These are phyloP conservation scores for Rhizopogon vesiculosus DNA, from an alignment of 768 basidiomycete genomes.

Conservation along the genomic window DNA sequence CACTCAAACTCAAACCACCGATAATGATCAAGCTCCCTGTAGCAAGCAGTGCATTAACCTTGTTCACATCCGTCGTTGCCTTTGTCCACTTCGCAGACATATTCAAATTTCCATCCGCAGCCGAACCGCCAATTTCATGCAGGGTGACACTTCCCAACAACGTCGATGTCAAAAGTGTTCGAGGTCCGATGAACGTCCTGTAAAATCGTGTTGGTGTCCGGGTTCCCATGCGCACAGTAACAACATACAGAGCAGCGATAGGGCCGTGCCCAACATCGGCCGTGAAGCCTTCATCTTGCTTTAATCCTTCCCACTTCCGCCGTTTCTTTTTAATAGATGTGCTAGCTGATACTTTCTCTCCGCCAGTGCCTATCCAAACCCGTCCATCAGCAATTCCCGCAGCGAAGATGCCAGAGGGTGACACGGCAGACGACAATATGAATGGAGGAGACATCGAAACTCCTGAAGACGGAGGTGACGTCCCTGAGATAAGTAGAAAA, in stretches of 20 bases:
- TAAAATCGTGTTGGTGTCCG: neutral
- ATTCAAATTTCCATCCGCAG: conserved; percentile 31
- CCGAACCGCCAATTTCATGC: conserved; percentile 40
- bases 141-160: conserved; percentile 54
- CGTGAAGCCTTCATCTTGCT: conserved; percentile 38
- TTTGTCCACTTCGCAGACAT: conserved; percentile 44
- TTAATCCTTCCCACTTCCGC: conserved; percentile 72
- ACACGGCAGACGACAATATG: conserved; percentile 58
- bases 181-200: conserved; percentile 48
- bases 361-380: conserved; percentile 64
- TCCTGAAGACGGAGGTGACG: conserved; percentile 37
- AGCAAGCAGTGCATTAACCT: conserved; percentile 60
- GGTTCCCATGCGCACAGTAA: neutral
- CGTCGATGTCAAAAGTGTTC: conserved; percentile 50
- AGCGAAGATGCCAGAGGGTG: conserved; percentile 54
- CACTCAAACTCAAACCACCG: conserved; percentile 56
- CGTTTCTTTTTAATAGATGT: conserved; percentile 41
- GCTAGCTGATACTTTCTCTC: conserved; percentile 40
- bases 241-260: conserved; percentile 58
- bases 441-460: conserved; percentile 73
- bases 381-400: conserved; percentile 76
- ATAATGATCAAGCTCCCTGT: conserved; percentile 47
- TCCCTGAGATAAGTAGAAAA: conserved; percentile 21
- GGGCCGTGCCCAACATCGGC: conserved; percentile 66
- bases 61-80: conserved; percentile 40